phyloP scores from a whole-genome alignment of 2,329 filamentous ascomycete genomes.

The Diplodia scrobiculata region DNA sequence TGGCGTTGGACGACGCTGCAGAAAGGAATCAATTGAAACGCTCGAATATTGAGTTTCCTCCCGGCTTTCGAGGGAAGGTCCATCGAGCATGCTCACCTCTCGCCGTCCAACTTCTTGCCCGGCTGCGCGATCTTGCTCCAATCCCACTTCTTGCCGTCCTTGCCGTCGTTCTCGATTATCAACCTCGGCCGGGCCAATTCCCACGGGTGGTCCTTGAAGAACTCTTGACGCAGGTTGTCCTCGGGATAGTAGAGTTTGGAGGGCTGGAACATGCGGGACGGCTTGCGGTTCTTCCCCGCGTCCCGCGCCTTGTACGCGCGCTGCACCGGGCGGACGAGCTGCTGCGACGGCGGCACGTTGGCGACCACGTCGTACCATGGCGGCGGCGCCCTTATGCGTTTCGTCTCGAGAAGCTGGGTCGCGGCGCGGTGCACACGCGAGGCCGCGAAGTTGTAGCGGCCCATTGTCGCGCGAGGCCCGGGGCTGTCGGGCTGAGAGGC shows the following conservation, averaged over 20 bases:
- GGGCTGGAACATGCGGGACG: constrained; percentile 78
- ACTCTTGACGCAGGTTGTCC: constrained; percentile 75
- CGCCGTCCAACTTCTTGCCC: constrained; percentile 76
- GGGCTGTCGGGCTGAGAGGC: neutral
- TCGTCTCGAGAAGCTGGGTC: constrained; percentile 51
- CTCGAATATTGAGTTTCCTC: neutral
- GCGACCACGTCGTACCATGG: constrained; percentile 61
- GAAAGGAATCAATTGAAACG: neutral
- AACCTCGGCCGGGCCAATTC: constrained; percentile 87
- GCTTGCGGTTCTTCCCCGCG: constrained; percentile 55
- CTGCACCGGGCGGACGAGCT: constrained; percentile 58
- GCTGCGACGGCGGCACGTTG: constrained; percentile 62
- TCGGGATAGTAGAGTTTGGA: constrained; percentile 78
- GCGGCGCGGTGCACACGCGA: constrained; percentile 58
- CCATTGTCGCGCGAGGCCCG: constrained; percentile 49
- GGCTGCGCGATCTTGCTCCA: constrained; percentile 79
- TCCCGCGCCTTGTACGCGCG: constrained; percentile 35
- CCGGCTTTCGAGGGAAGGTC: no score
- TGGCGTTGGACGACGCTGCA: constrained; percentile 88
- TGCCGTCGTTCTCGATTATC: constrained; percentile 81
- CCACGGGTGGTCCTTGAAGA: constrained; percentile 96
- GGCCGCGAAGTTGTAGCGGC: constrained; percentile 55
- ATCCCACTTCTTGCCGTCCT: constrained; percentile 72
- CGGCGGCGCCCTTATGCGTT: constrained; percentile 47
- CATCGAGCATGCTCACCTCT: constrained; percentile 63